phyloP scores from a whole-genome alignment of 2,329 filamentous ascomycete genomes.

The Pseudocercospora vitis region DNA sequence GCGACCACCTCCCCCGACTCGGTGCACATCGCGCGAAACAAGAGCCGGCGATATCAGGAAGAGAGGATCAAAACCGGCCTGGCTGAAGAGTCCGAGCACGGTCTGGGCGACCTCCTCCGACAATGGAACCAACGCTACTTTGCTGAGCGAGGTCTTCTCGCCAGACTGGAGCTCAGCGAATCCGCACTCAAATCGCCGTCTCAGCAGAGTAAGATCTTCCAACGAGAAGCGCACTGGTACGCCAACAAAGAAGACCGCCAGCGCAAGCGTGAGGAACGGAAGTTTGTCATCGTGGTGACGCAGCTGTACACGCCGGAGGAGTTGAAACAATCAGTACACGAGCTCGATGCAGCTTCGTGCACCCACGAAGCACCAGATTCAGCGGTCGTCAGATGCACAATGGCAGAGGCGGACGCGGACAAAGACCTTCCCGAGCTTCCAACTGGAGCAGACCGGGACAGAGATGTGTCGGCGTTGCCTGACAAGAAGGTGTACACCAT shows the following conservation, averaged over 20 bases:
- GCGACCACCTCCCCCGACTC: conserved; percentile 10
- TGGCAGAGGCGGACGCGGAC: neutral
- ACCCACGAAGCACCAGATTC: neutral
- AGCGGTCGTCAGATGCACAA: neutral
- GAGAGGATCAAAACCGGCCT: conserved; percentile 28
- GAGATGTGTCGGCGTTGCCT: neutral
- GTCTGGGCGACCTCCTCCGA: conserved; percentile 26
- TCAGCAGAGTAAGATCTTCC: conserved; percentile 20
- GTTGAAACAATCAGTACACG: conserved; percentile 4
- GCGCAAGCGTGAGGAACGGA: conserved; percentile 26
- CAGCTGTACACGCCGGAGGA: conserved; percentile 19
- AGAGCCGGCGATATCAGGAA: conserved; percentile 25
- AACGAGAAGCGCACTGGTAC: conserved; percentile 21
- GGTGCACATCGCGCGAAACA: conserved; percentile 17
- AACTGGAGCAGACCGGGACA: conserved; percentile 5
- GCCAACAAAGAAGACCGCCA: conserved; percentile 22
- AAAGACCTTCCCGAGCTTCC: conserved; percentile 18
- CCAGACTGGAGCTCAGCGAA: conserved; percentile 27
- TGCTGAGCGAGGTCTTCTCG: conserved; percentile 25
- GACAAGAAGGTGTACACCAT: neutral
- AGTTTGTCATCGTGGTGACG: conserved; percentile 30
- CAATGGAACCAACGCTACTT: conserved; percentile 32
- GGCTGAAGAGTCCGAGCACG: conserved; percentile 18
- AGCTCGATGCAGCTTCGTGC: neutral
- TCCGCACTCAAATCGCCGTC: conserved; percentile 20